Percentiles rank a stretch among this genome's conserved stretches.
Conservation (phyloP, 2,329 filamentous ascomycete species). For the Aspergillus jensenii region DNA sequence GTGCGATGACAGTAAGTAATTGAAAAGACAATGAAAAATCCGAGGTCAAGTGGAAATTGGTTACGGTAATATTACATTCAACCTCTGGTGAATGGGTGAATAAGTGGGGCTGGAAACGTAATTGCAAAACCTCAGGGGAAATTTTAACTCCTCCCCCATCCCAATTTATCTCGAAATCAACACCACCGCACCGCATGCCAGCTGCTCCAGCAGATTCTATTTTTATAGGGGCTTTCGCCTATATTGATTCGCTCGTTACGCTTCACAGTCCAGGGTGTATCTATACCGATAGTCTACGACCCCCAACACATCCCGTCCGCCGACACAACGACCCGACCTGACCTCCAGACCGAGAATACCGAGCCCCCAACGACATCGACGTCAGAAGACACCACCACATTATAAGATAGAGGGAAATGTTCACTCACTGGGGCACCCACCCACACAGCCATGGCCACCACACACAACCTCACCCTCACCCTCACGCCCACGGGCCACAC, state of each 20-base stretch:
- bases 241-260: no score
- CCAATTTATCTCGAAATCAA: conserved; percentile 1
- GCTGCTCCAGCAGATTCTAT: not conserved
- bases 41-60: not conserved
- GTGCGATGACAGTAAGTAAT: not conserved
- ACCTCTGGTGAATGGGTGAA: not conserved
- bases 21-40: not conserved
- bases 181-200: not conserved
- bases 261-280: no score
- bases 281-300: no score
- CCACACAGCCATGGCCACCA: conserved; percentile 1
- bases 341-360: no score
- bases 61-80: conserved; percentile 3
- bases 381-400: no score
- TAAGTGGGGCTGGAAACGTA: conserved; percentile 4
- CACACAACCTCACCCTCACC: not conserved
- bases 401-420: not conserved
- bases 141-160: conserved; percentile 1
- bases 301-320: no score
- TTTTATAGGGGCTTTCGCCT: not conserved
- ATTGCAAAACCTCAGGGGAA: conserved; percentile 20
- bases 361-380: no score
- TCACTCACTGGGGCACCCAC: conserved; percentile 4
- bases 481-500: not conserved
- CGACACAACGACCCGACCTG: no score